Conservation (phyloP, 2,329 filamentous ascomycete species). For the Fusarium haematococcum region DNA sequence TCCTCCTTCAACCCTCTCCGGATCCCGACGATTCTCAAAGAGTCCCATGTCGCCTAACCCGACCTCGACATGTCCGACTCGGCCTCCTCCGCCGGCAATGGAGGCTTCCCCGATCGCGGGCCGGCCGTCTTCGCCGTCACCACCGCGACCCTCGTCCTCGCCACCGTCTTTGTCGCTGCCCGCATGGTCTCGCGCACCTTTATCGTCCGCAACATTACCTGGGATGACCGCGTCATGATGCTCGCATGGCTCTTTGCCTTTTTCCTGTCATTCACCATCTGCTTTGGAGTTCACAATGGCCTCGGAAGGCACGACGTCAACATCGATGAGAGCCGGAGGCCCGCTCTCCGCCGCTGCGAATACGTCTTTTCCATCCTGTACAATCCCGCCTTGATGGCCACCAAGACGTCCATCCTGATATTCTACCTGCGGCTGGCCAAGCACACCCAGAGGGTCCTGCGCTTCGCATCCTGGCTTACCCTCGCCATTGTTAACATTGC, state of each 20-base stretch:
- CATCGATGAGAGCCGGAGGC: slow-evolving; percentile 63
- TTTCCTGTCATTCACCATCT: slow-evolving; percentile 75
- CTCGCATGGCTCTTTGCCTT: slow-evolving; percentile 81
- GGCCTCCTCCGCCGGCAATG: slow-evolving; percentile 39
- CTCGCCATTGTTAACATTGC: slow-evolving; percentile 82
- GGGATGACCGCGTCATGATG: slow-evolving; percentile 86
- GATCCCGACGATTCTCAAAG: slow-evolving; percentile 29
- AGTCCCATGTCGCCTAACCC: slow-evolving; percentile 38
- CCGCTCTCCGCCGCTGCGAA: slow-evolving; percentile 68
- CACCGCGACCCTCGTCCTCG: slow-evolving; percentile 74
- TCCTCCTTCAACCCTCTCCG: slow-evolving; percentile 5
- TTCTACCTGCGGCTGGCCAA: slow-evolving; percentile 89
- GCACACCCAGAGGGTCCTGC: slow-evolving; percentile 80
- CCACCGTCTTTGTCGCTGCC: slow-evolving; percentile 79
- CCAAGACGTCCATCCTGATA: slow-evolving; percentile 91
- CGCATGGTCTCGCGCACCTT: slow-evolving; percentile 78
- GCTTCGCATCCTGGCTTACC: slow-evolving; percentile 84
- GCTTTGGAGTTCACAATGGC: slow-evolving; percentile 71
- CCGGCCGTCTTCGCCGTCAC: slow-evolving; percentile 77
- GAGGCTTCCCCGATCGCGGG: slow-evolving; percentile 62
- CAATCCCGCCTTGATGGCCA: slow-evolving; percentile 91
- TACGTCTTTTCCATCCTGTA: slow-evolving; percentile 74
- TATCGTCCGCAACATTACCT: slow-evolving; percentile 77
- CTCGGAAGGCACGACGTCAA: slow-evolving; percentile 75
- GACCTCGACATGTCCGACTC: slow-evolving; percentile 44